Conservation (phyloP, 306 rosid genomes). For the Senna tora region DNA sequence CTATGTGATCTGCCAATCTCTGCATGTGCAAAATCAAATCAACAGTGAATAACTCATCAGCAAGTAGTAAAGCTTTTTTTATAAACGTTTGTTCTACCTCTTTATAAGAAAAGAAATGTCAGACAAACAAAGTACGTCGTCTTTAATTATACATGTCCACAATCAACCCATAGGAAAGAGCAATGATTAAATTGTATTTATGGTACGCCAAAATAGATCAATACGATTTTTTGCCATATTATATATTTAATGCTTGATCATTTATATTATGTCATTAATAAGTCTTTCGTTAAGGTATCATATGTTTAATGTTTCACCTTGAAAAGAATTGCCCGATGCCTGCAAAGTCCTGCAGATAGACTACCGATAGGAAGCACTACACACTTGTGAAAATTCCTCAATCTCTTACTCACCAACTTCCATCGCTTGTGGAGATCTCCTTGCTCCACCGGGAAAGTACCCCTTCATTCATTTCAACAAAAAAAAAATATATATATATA, state of each 20-base stretch:
- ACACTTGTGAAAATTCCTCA: conserved; percentile 78
- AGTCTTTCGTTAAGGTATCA: not conserved
- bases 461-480: conserved; percentile 56
- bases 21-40: conserved; percentile 47
- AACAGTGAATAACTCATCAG: not conserved
- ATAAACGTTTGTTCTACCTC: too few relatives aligned
- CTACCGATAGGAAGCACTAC: conserved; percentile 89
- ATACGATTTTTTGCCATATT: not conserved
- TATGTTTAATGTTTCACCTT: conserved; percentile 64
- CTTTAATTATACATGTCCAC: not conserved
- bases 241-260: not conserved
- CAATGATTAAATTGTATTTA: not conserved
- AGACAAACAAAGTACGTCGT: conserved; percentile 8
- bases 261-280: not conserved
- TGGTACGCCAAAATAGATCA: not conserved
- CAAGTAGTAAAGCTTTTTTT: not conserved
- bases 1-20: conserved; percentile 95
- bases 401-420: conserved; percentile 79
- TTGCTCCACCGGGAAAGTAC: conserved; percentile 78
- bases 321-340: conserved; percentile 98
- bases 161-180: not conserved
- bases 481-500: not conserved
- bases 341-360: conserved; percentile 84
- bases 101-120: too few relatives aligned
- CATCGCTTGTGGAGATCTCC: conserved; percentile 84